Percentiles rank a stretch among this genome's conserved stretches.
Evolutionary conservation across 768 basidiomycete species (phyloP).

Genomic region (Macrolepiota dolichaula): DNA sequence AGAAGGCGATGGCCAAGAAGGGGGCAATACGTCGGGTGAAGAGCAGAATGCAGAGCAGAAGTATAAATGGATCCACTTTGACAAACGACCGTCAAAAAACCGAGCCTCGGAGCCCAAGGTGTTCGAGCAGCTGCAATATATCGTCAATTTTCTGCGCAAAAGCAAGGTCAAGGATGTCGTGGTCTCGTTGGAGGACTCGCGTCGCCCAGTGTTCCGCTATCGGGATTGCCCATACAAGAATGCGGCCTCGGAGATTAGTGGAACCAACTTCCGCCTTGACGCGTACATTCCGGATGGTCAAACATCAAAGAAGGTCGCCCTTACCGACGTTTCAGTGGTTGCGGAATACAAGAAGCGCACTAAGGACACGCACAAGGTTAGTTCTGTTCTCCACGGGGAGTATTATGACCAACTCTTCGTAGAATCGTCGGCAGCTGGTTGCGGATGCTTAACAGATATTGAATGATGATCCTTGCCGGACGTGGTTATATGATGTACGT

Average conservation of each 20-base stretch:
- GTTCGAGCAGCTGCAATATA: too few species aligned
- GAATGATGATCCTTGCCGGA: constrained; percentile 1
- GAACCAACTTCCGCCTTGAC: not conserved
- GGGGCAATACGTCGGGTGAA: too few species aligned
- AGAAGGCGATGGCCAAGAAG: too few species aligned
- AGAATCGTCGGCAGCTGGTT: constrained; percentile 4
- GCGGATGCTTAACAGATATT: not conserved
- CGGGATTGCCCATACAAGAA: not conserved
- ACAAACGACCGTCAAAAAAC: too few species aligned
- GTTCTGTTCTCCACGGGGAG: too few species aligned
- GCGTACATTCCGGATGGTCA: not conserved
- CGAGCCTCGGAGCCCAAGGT: too few species aligned
- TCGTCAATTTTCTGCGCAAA: too few species aligned
- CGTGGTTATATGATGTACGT: not conserved
- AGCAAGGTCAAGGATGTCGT: too few species aligned
- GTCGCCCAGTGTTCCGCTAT: not conserved
- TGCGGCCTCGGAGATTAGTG: not conserved
- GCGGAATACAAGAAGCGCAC: not conserved
- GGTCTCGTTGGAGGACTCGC: too few species aligned
- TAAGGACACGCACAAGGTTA: not conserved
- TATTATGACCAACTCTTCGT: not conserved
- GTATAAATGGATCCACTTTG: too few species aligned
- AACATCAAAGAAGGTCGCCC: not conserved
- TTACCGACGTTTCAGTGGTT: not conserved
- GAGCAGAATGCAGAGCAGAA: too few species aligned